phyloP scores from a whole-genome alignment of 768 basidiomycete species.

The Suillus occidentalis region DNA sequence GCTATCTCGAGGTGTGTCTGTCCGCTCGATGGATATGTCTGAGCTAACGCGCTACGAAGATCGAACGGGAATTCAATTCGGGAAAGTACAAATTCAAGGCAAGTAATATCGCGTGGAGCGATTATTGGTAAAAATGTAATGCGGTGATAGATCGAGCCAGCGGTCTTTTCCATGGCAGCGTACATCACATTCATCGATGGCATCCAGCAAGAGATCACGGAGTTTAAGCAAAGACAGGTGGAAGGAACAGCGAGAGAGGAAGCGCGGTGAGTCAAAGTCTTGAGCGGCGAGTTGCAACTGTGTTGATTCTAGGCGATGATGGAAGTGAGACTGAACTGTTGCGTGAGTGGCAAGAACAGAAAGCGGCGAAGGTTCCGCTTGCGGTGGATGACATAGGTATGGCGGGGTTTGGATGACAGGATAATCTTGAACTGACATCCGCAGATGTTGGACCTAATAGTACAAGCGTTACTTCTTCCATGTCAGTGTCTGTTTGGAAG shows the following conservation, averaged over 20 bases:
- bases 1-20: constrained; percentile 46
- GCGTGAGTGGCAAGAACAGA: constrained; percentile 41
- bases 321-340: constrained; percentile 44
- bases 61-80: constrained; percentile 51
- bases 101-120: constrained; percentile 5
- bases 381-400: background rate
- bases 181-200: constrained; percentile 44
- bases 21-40: background rate
- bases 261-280: constrained; percentile 33
- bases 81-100: constrained; percentile 56
- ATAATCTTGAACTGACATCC: background rate
- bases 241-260: constrained; percentile 40
- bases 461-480: constrained; percentile 14
- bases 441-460: constrained; percentile 7
- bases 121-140: constrained; percentile 19
- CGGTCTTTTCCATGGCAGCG: constrained; percentile 51
- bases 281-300: background rate
- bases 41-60: constrained; percentile 28
- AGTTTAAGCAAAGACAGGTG: constrained; percentile 43
- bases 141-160: constrained; percentile 44
- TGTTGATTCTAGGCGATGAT: constrained; percentile 8
- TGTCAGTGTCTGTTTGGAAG: constrained; percentile 41
- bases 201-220: constrained; percentile 41
- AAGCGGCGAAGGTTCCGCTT: constrained; percentile 13
- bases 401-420: background rate